Conservation (phyloP, 306 rosid genomes). For the Abrus precatorius region DNA sequence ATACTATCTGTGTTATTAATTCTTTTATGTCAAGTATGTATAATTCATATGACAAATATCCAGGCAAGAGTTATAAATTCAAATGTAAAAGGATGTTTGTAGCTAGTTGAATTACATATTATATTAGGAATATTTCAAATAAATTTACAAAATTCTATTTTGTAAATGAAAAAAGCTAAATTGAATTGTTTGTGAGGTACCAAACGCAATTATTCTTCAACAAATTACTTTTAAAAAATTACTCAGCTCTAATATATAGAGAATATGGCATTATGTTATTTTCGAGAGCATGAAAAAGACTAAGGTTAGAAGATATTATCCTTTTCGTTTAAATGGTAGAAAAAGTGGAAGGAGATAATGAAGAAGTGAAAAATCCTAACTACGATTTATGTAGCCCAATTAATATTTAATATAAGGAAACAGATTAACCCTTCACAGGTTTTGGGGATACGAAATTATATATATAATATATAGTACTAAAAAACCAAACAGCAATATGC, state of each 20-base stretch:
- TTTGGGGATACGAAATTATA: not conserved
- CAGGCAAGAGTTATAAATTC: not conserved
- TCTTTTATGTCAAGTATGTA: not conserved
- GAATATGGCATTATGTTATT: not conserved
- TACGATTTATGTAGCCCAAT: not conserved
- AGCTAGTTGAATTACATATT: not conserved
- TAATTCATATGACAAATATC: not conserved
- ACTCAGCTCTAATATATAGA: not conserved
- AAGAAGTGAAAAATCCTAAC: constrained; percentile 31
- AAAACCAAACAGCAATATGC: not conserved
- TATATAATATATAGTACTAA: not conserved
- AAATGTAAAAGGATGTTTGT: not conserved
- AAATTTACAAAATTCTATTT: not conserved
- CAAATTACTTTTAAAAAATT: not conserved
- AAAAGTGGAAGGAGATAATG: not conserved
- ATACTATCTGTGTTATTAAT: not conserved
- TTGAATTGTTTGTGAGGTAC: not conserved
- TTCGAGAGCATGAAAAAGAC: not conserved
- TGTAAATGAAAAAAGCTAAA: not conserved
- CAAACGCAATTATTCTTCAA: not conserved
- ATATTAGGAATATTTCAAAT: not conserved
- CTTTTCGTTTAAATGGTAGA: not conserved
- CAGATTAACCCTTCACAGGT: not conserved
- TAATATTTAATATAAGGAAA: not conserved
- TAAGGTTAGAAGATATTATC: not conserved